Conservation (phyloP, 2,329 filamentous ascomycete genomes). For the Blastomyces emzantsi region DNA sequence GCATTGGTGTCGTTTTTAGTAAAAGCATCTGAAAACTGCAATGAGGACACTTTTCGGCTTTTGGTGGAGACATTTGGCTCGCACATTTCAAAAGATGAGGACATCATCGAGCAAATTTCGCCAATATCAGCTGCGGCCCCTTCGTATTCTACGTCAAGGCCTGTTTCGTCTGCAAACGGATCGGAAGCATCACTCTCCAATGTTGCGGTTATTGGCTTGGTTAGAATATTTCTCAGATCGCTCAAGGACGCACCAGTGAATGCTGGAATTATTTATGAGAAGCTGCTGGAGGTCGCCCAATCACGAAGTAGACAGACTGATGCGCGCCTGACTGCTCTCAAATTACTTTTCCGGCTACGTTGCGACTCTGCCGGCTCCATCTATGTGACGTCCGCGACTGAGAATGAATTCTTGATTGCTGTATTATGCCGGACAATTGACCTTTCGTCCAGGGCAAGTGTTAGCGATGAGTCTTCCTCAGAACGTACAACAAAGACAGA, state of each 20-base stretch:
- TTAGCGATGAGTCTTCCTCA: constrained; percentile 33
- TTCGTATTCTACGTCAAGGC: constrained; percentile 23
- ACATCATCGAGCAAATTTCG: constrained; percentile 23
- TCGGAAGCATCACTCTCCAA: constrained; percentile 41
- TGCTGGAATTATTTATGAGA: constrained; percentile 52
- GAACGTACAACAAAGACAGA: constrained; percentile 32
- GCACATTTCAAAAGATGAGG: constrained; percentile 29
- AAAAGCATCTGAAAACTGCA: constrained; percentile 24
- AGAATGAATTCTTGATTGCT: constrained; percentile 63
- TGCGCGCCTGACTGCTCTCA: constrained; percentile 65
- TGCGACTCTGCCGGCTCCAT: constrained; percentile 73
- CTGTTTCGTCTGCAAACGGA: constrained; percentile 25
- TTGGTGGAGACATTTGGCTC: constrained; percentile 28
- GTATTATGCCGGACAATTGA: constrained; percentile 58
- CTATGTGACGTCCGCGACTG: constrained; percentile 59
- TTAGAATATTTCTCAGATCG: constrained; percentile 65
- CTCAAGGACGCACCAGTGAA: constrained; percentile 60
- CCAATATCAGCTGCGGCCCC: constrained; percentile 35
- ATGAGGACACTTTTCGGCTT: constrained; percentile 27
- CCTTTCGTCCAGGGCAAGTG: constrained; percentile 39
- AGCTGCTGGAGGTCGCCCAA: constrained; percentile 55
- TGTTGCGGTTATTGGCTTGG: constrained; percentile 61
- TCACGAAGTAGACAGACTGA: constrained; percentile 54
- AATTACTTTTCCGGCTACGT: constrained; percentile 70
- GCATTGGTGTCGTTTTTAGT: constrained; percentile 33